Evolutionary conservation across 169 alveolate species (phyloP).

Genomic region (Plasmodium reichenowi): DNA sequence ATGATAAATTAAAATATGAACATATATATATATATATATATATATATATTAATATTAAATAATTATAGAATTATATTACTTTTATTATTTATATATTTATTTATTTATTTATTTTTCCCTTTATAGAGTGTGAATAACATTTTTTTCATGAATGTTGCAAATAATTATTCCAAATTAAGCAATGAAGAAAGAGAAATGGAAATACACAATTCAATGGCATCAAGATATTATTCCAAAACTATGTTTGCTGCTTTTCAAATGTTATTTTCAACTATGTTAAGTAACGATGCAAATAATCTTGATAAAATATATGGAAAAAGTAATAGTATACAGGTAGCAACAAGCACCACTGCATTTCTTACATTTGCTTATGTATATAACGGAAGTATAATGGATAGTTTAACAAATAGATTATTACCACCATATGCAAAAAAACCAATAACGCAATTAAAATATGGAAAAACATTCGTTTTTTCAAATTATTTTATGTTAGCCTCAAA

Average conservation of each 20-base stretch:
- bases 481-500: conserved; percentile 5
- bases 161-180: conserved; percentile 29
- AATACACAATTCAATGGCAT: conserved; percentile 37
- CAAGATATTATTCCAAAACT: conserved; percentile 25
- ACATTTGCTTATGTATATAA: conserved; percentile 10
- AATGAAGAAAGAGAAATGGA: conserved; percentile 33
- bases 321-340: not conserved
- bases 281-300: conserved; percentile 3
- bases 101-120: not conserved
- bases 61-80: not conserved
- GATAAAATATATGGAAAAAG: conserved; percentile 10
- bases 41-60: not conserved
- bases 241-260: conserved; percentile 27
- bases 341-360: conserved; percentile 13
- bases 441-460: conserved; percentile 47
- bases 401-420: conserved; percentile 49
- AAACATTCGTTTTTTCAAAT: conserved; percentile 41
- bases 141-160: conserved; percentile 24
- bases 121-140: conserved; percentile 22
- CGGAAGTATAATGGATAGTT: conserved; percentile 49
- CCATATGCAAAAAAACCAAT: conserved; percentile 32
- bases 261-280: conserved; percentile 9
- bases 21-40: conserved; percentile 27
- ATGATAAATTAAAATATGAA: not conserved
- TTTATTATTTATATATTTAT: not conserved